These are phyloP conservation scores for Rhinocladiella mackenziei DNA, from an alignment of 2,329 filamentous ascomycete genomes.

Conservation along the genomic window DNA sequence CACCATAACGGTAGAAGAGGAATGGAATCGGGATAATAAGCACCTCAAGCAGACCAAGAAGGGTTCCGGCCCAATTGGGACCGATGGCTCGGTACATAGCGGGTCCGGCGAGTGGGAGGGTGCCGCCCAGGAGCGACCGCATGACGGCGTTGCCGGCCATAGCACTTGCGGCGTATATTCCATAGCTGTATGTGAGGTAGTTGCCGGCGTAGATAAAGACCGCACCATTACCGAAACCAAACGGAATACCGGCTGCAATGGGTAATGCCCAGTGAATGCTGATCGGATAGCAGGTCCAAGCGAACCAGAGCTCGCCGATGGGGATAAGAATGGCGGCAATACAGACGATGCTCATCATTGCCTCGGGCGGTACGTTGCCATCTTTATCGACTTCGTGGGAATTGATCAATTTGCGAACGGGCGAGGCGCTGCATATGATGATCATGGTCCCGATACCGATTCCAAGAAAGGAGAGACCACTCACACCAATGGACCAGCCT, in stretches of 20 bases:
- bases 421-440: conserved; percentile 56
- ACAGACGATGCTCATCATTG: conserved; percentile 74
- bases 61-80: conserved; percentile 73
- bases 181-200: conserved; percentile 74
- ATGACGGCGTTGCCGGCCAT: conserved; percentile 75
- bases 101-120: conserved; percentile 69
- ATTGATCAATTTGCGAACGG: conserved; percentile 75
- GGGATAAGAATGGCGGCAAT: conserved; percentile 71
- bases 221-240: conserved; percentile 70
- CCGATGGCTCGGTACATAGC: conserved; percentile 66
- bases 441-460: conserved; percentile 57
- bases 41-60: conserved; percentile 70
- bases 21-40: conserved; percentile 74
- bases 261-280: conserved; percentile 79
- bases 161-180: conserved; percentile 76
- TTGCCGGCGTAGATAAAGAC: conserved; percentile 80
- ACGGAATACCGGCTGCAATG: conserved; percentile 73
- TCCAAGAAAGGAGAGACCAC: conserved; percentile 74
- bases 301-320: conserved; percentile 77
- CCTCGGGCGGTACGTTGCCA: conserved; percentile 74
- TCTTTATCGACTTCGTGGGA: conserved; percentile 67
- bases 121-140: conserved; percentile 69
- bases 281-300: conserved; percentile 76
- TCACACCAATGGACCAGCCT: conserved; percentile 70
- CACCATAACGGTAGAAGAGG: conserved; percentile 64